Conservation (phyloP, 139 green algal species). For the Desmodesmus armatus region DNA sequence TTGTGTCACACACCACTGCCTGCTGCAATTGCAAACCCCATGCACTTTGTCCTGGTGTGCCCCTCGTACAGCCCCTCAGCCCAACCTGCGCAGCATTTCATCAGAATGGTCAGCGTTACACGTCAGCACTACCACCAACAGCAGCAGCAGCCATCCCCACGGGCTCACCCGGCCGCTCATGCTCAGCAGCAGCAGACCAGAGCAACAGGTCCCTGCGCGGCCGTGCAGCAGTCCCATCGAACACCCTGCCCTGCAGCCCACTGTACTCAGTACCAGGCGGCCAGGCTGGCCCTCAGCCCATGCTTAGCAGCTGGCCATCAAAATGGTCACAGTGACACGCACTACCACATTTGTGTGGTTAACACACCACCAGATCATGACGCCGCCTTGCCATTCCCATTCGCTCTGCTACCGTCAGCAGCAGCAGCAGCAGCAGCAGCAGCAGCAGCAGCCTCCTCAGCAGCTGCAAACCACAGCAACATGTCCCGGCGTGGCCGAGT, state of each 20-base stretch:
- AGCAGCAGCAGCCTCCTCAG: not conserved
- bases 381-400: not conserved
- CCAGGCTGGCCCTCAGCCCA: not conserved
- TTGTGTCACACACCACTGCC: no score
- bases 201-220: not conserved
- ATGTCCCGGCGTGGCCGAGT: not conserved
- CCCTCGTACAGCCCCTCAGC: no score
- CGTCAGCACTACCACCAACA: no score
- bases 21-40: no score
- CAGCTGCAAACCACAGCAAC: not conserved
- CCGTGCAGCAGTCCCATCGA: not conserved
- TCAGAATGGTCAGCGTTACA: not conserved
- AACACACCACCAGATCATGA: no score
- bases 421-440: not conserved
- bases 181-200: not conserved
- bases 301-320: not conserved
- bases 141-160: not conserved
- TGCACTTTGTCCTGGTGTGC: no score
- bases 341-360: no score
- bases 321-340: not conserved
- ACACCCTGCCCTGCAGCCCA: not conserved
- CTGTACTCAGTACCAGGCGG: no score
- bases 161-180: not conserved
- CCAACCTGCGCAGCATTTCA: not conserved
- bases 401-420: not conserved